Conservation (phyloP, 2,329 filamentous ascomycete genomes). For the Thielaviopsis euricoi region DNA sequence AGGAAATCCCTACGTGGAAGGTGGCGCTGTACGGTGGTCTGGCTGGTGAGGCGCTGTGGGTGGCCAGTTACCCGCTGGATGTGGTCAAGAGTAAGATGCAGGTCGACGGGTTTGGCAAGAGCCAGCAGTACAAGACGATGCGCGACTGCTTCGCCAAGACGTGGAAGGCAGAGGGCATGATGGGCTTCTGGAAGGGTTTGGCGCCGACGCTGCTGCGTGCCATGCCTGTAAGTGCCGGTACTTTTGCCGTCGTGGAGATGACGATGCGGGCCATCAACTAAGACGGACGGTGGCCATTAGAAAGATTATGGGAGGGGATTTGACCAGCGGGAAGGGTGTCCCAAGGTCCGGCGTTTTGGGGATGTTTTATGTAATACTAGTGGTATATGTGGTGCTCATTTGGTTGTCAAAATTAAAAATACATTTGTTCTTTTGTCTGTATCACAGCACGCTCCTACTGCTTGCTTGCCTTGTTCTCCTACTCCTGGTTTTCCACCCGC, state of each 20-base stretch:
- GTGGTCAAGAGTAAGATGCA: conserved; percentile 99
- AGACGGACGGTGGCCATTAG: background rate
- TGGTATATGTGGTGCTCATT: background rate
- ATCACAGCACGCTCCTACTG: background rate
- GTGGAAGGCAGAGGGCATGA: conserved; percentile 55
- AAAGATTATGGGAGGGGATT: background rate
- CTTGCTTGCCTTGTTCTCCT: background rate
- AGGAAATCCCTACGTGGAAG: conserved; percentile 67
- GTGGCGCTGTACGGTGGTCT: conserved; percentile 84
- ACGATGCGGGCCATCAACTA: conserved; percentile 45
- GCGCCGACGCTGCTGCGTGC: conserved; percentile 80
- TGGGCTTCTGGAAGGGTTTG: conserved; percentile 91
- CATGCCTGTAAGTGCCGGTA: conserved; percentile 96
- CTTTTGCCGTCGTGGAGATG: conserved; percentile 70
- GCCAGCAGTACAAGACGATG: conserved; percentile 65
- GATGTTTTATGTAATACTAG: background rate
- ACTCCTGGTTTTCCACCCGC: conserved; percentile 44
- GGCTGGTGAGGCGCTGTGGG: conserved; percentile 86
- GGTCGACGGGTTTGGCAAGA: conserved; percentile 70
- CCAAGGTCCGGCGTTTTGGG: background rate
- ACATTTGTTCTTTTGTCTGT: background rate
- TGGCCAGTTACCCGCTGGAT: conserved; percentile 87
- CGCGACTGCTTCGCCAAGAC: conserved; percentile 77
- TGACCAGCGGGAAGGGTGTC: background rate
- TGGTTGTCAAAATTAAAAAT: background rate